A percentile compares a stretch with the other conserved stretches of the same genome.
phyloP scores from a whole-genome alignment of 2,329 filamentous ascomycete species.

The Penicillium sp. region DNA sequence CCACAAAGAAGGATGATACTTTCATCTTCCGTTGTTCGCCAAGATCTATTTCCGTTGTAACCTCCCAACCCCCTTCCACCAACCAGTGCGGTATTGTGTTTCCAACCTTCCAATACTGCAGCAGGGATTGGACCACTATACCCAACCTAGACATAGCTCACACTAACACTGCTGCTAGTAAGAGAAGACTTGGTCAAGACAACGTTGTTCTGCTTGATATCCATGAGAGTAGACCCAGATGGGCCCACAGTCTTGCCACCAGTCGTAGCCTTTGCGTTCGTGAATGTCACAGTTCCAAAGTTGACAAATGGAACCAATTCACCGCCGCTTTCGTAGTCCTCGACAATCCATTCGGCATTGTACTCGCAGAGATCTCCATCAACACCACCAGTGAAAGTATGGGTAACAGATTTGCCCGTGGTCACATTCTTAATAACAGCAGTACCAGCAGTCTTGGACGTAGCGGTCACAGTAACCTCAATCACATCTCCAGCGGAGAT shows the following conservation, averaged over 20 bases:
- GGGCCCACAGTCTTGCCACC: constrained; percentile 30
- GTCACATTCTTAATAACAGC: constrained; percentile 49
- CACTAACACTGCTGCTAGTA: neutral
- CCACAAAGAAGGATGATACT: neutral
- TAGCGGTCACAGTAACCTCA: constrained; percentile 41
- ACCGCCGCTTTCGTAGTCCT: constrained; percentile 45
- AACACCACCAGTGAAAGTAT: constrained; percentile 46
- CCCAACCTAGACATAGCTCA: neutral
- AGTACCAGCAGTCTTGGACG: constrained; percentile 41
- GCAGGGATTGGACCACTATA: too few species aligned
- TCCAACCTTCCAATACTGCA: neutral
- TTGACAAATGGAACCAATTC: constrained; percentile 46
- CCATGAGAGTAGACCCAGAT: constrained; percentile 42
- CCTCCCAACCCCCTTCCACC: too few species aligned
- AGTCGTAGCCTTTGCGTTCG: constrained; percentile 34
- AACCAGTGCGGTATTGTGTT: neutral
- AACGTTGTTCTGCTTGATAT: constrained; percentile 42
- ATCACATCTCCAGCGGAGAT: constrained; percentile 46
- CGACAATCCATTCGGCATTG: constrained; percentile 63
- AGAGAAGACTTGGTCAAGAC: constrained; percentile 32
- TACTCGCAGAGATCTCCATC: constrained; percentile 48
- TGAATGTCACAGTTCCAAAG: constrained; percentile 51
- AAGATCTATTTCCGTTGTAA: neutral
- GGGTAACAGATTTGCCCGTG: constrained; percentile 50
- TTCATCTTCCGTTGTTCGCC: too few species aligned